A percentile compares a stretch with the other conserved stretches of the same genome.
phyloP scores from a whole-genome alignment of 148 eudicot species.

The Rhododendron vialii region DNA sequence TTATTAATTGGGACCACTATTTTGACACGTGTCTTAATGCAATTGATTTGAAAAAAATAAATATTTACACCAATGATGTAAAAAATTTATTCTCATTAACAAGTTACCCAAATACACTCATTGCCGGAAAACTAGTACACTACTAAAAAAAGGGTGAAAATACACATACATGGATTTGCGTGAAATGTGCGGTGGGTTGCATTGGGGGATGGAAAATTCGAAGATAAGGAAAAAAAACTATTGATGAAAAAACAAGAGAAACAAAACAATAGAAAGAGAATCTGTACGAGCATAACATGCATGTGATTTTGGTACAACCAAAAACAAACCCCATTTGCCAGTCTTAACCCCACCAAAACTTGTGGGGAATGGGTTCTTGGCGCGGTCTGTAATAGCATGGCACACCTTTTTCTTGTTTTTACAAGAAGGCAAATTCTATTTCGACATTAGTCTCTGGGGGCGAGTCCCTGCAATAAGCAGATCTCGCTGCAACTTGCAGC shows the following conservation, averaged over 20 bases:
- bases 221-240: neutral
- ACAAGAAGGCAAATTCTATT: too few relatives aligned
- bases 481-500: too few relatives aligned
- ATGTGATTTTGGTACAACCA: conserved; percentile 4
- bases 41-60: too few relatives aligned
- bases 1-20: too few relatives aligned
- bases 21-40: too few relatives aligned
- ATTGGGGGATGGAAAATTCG: neutral
- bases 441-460: too few relatives aligned
- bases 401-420: neutral
- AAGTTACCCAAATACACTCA: neutral
- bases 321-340: neutral
- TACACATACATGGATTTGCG: neutral
- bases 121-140: neutral
- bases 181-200: neutral
- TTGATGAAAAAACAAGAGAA: neutral
- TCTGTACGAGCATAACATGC: neutral
- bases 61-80: too few relatives aligned
- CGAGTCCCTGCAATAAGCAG: too few relatives aligned
- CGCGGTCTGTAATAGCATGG: neutral
- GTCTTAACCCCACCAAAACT: conserved; percentile 11
- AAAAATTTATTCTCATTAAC: too few relatives aligned
- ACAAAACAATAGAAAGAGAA: neutral
- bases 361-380: conserved; percentile 9
- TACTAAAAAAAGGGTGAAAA: neutral